phyloP scores from a whole-genome alignment of 2,329 filamentous ascomycete genomes.

The Amauroascus niger region DNA sequence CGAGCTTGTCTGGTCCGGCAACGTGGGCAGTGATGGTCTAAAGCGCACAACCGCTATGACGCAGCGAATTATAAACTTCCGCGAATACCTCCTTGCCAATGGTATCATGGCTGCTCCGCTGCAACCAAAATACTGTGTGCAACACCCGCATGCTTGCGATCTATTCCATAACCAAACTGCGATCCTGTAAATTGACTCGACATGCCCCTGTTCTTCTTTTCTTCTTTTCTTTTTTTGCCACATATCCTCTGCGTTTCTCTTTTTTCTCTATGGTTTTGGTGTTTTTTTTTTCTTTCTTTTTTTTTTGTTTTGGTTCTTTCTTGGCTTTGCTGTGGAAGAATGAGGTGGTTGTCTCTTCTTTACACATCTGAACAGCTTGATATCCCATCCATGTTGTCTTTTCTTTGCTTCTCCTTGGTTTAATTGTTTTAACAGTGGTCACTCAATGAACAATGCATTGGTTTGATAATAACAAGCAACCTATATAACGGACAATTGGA shows the following conservation, averaged over 20 bases:
- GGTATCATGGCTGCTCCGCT: slow-evolving; percentile 44
- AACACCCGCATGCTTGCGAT: slow-evolving; percentile 51
- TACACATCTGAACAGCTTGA: background rate
- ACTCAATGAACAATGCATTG: background rate
- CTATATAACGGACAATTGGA: too few species aligned
- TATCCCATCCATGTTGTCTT: background rate
- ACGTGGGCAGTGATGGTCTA: slow-evolving; percentile 40
- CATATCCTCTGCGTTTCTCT: background rate
- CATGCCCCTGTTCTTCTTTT: too few species aligned
- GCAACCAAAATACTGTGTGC: slow-evolving; percentile 49
- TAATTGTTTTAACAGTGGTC: background rate
- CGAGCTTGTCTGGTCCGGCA: slow-evolving; percentile 49
- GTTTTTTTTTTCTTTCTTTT: background rate
- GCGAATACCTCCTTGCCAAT: slow-evolving; percentile 49
- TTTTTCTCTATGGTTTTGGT: background rate
- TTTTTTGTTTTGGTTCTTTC: background rate
- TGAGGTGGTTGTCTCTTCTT: background rate
- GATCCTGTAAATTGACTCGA: slow-evolving; percentile 3
- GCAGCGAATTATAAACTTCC: slow-evolving; percentile 50
- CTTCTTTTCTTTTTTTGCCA: background rate
- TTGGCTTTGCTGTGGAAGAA: background rate
- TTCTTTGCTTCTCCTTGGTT: background rate
- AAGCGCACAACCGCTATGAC: slow-evolving; percentile 47
- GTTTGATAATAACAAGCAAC: background rate
- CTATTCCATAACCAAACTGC: slow-evolving; percentile 44